Base-by-base conservation (phyloP, 345 rosid species). In the Sisymbrium altissimum region DNA sequence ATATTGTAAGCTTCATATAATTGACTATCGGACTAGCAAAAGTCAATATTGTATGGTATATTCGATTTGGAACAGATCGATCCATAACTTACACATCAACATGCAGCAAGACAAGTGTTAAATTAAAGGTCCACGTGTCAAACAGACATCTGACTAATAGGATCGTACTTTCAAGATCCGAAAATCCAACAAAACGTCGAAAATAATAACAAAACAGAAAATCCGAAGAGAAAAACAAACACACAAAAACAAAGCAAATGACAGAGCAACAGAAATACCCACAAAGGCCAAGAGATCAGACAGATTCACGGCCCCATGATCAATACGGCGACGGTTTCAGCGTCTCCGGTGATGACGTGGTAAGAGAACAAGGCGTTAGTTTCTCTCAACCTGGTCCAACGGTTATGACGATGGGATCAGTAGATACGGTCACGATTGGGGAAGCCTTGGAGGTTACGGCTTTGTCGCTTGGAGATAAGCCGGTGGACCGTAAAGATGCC, bases 361-460 rank as follows among this genome's bases (percentile, higher is more conserved):
- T 57, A 25, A 62, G 70, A 36, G 64, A 74, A 10, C 39, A 66
- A 21, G 79, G 78, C 19, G 76, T 60, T 10, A 25, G 73, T 4
- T 71, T 82, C 11, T 6, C 84, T 8, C 80, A 72, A 15, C 30
- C 70, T 0, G 53, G 74, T 53, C 76, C 71, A 3, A 71, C 15
- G 80, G 58, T 21, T 49, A 4, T 27, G 7, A 15, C 49, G 43
- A 30, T 70, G 79, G 50, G 52, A 41, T 54, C 77, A 17, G 46
- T 30, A 2, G 78, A 73, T 9, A 75, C 78, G 9, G 58, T 81
- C 23, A 81, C 87, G 44, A 77, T 85, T 0, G 93, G 89, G 2
- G 90, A 86, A 65, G 89, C 87, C 15, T 62, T 85, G 50, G 91
- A 86, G 76, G 85, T 80, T 39, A 64, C 84, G 0, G 81, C 86